Percentiles rank a stretch among this genome's conserved stretches.
Conservation (phyloP, 2,329 filamentous ascomycete species). For the Elsinoe australis region DNA sequence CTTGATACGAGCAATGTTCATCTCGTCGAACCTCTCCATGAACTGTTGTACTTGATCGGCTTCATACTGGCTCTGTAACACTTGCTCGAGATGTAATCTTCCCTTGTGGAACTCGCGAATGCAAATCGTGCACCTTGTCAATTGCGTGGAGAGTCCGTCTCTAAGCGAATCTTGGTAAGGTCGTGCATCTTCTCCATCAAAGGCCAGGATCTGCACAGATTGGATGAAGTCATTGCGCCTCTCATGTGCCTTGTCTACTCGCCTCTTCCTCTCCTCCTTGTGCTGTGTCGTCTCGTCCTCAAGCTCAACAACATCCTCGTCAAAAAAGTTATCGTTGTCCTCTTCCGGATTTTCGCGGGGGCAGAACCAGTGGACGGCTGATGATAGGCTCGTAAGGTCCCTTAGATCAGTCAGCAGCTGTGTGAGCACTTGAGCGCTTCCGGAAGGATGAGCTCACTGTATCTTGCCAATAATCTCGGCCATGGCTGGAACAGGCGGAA, state of each 20-base stretch:
- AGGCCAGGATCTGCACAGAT: conserved; percentile 41
- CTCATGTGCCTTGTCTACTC: conserved; percentile 34
- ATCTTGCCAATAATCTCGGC: conserved; percentile 18
- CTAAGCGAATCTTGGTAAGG: conserved; percentile 37
- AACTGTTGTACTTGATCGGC: conserved; percentile 39
- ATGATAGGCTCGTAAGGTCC: conserved; percentile 33
- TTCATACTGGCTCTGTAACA: conserved; percentile 38
- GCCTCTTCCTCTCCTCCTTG: conserved; percentile 24
- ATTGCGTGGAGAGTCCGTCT: conserved; percentile 34
- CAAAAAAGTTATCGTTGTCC: conserved; percentile 33
- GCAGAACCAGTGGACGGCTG: conserved; percentile 43
- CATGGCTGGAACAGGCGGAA: not conserved
- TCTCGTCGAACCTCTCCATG: conserved; percentile 38
- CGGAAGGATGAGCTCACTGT: conserved; percentile 10
- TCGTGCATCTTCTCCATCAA: conserved; percentile 40
- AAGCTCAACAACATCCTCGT: conserved; percentile 36
- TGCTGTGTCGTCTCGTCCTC: conserved; percentile 28
- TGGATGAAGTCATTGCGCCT: conserved; percentile 37
- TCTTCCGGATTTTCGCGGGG: conserved; percentile 34
- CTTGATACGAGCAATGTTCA: conserved; percentile 40
- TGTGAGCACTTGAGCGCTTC: not conserved
- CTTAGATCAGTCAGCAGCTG: conserved; percentile 23
- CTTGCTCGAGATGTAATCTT: conserved; percentile 34
- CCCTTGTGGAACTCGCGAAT: conserved; percentile 43
- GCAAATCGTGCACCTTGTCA: conserved; percentile 44